Evolutionary conservation across 495 filamentous ascomycete species (phyloP), one percentile per base, ranked within the genome.

Genomic region (Tuber calosporum): DNA sequence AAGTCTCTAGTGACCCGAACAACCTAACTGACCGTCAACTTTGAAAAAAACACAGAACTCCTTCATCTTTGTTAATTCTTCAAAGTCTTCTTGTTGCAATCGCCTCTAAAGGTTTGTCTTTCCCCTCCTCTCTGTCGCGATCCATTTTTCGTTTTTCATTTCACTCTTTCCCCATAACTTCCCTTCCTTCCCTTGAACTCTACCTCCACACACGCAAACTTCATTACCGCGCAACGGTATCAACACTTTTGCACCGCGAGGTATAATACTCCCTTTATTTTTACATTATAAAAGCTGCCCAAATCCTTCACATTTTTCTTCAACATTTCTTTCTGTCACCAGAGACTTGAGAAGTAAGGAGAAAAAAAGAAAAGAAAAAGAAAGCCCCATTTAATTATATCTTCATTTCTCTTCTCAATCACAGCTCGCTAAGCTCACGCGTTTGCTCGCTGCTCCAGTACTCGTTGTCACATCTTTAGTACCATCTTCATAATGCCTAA

Each of bases 401-500:
- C 53, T 62, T 62, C 26, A 11, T 30, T 62, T 30, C 53, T 62
- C 26, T 17, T 34, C 13, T 34, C 26, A 30, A 62, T 26, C 26
- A 62, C 53, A 17, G 34, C 53, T 62, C 82, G 78, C 36, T 70
- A 39, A 58, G 67, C 75, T 78, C 62, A 74, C 71, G 30, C 66
- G 43, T 67, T 62, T 26, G 67, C 66, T 75, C 53, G 15, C 26
- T 34, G 13, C 26, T 62, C 30, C 53, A 62, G 53, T 62, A 62
- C 53, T 30, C 13, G 53, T 67, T 40, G 69, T 41, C 67, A 76
- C 45, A 36, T 69, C 83, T 80, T 70, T 77, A 75, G 83, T 84
- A 87, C 83, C 84, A 85, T 83, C 84, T 77, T 83, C 86, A 89
- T 75, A 75, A 94, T 94, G 91, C 90, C 90, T 83, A 92, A 93